Base-by-base conservation (phyloP, 768 basidiomycete species). In the Rhizopogon salebrosus region DNA sequence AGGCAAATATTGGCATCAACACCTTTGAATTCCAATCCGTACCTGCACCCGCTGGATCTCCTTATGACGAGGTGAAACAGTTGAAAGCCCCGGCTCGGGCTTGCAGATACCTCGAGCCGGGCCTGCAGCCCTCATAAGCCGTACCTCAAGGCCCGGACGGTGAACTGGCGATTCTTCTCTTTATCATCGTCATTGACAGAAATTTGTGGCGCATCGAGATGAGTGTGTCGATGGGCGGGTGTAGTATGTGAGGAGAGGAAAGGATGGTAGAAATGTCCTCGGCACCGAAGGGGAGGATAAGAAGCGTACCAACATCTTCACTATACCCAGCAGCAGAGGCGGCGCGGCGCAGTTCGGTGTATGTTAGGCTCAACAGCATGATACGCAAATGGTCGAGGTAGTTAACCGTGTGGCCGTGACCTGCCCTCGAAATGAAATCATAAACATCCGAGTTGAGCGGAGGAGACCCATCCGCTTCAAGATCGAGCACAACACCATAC, bases 341-440 rank as follows among this genome's bases (percentile, higher is more conserved):
- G 4, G 64, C 62, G 1, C 60, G 62, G 23, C 81, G 76, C 35
- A 91, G 77, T 16, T 72, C 62, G 4, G 69, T 52, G 60, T 89
- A 56, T 49, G 58, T 89, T 90, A 6, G 89, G 88, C 60, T 90
- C 88, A 5, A 90, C 64, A 1, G 87, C 1, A 79, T 76, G 18
- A 89, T 82, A 26, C 67, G 70, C 1, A 59, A 54, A 27, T 63
- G 70, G 52, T 87, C 77, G 22, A 92, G 76, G 59, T 90, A 89
- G 27, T 71, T 72, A 11, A 76, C 68, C 0, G 78, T 80, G 60
- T 87, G 86, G 0, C 89, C 88, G 52, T 80, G 72, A 0, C 84
- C 87, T 87, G n/a, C 41, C 7, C 29, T 26, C 36, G 11, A 20
- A 34, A 26, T 24, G 2, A 52, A 29, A 18, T 26, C n/a, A 52